phyloP scores from a whole-genome alignment of 768 basidiomycete species.

The Macrolepiota albuminosa region DNA sequence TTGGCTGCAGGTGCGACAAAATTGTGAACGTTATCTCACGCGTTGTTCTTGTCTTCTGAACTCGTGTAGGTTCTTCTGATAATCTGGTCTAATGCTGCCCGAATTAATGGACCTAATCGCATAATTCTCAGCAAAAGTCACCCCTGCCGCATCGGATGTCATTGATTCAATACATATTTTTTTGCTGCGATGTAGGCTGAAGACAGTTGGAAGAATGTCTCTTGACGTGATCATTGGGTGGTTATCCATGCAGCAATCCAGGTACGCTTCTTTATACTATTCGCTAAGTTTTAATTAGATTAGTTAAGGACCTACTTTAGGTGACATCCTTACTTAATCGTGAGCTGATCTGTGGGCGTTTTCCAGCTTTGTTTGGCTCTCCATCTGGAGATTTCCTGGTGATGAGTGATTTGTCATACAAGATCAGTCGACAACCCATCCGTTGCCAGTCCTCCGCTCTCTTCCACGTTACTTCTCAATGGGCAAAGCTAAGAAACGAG shows the following conservation, averaged over 20 bases:
- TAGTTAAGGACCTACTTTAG: neutral
- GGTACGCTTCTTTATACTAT: neutral
- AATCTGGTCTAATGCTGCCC: neutral
- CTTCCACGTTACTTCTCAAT: neutral
- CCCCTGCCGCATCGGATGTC: neutral
- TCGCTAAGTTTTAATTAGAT: constrained; percentile 2
- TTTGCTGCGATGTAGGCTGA: neutral
- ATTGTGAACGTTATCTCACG: neutral
- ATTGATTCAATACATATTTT: neutral
- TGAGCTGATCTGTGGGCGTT: neutral
- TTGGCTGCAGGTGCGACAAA: neutral
- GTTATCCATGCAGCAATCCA: neutral
- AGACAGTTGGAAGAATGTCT: neutral
- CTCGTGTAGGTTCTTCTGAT: neutral
- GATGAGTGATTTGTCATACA: neutral
- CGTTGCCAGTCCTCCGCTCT: neutral
- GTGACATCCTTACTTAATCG: neutral
- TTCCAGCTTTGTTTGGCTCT: neutral
- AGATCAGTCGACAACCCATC: neutral
- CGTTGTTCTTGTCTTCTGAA: neutral
- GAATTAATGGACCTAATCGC: neutral
- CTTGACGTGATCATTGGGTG: neutral
- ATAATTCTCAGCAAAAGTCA: neutral
- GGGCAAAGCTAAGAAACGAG: neutral
- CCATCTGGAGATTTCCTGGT: neutral